phyloP scores from a whole-genome alignment of 148 eudicot genomes.

The Arctostaphylos glauca region DNA sequence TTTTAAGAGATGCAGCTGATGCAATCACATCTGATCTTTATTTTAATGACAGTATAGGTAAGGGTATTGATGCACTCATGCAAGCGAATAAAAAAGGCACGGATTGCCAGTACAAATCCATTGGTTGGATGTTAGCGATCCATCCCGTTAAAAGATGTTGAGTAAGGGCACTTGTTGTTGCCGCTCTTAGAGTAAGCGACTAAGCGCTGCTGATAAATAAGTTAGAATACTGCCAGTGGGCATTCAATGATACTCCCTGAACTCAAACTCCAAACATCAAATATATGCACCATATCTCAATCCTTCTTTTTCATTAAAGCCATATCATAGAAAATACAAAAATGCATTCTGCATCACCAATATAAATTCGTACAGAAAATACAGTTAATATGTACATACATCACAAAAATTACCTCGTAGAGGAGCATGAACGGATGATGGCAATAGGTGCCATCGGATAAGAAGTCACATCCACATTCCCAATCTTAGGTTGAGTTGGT shows the following conservation, averaged over 20 bases:
- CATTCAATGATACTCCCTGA: not conserved
- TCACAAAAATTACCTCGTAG: conserved; percentile 64
- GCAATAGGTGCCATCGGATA: conserved; percentile 90
- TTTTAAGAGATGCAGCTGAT: not conserved
- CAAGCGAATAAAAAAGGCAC: not conserved
- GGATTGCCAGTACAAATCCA: not conserved
- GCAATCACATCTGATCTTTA: not conserved
- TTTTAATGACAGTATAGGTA: not conserved
- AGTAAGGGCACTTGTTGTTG: not conserved
- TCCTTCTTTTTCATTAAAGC: not conserved
- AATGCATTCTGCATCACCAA: not conserved
- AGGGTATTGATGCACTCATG: not conserved
- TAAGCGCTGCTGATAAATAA: no score
- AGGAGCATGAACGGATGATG: conserved; percentile 73
- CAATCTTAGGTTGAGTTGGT: conserved; percentile 42
- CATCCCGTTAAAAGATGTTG: no score
- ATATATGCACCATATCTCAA: not conserved
- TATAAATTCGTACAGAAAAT: not conserved
- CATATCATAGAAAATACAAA: not conserved
- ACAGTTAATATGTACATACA: not conserved
- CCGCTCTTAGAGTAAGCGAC: no score
- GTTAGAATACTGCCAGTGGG: no score
- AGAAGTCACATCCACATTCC: conserved; percentile 35
- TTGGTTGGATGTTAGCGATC: not conserved
- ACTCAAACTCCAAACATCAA: not conserved